Conservation (phyloP, 371 early-diverging fungal species). For the Rhizomucor pusillus region DNA sequence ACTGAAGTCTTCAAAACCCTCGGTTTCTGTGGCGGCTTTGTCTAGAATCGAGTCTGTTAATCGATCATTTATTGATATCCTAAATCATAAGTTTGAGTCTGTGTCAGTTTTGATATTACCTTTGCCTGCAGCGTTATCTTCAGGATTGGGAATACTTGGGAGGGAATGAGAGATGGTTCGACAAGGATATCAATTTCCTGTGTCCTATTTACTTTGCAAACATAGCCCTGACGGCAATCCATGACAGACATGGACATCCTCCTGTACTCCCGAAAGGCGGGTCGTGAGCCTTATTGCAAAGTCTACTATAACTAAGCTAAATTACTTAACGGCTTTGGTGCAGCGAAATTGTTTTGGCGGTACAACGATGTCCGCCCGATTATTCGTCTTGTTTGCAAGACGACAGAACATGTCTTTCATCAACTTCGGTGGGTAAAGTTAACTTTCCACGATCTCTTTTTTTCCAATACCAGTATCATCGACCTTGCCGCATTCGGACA, state of each 20-base stretch:
- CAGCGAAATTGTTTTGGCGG: too few species aligned
- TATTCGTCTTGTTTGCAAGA: too few species aligned
- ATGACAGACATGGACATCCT: neutral
- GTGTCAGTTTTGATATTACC: neutral
- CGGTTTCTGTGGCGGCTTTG: too few species aligned
- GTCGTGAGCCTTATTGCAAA: too few species aligned
- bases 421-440: slow-evolving; percentile 3
- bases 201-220: neutral
- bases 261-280: too few species aligned
- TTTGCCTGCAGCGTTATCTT: slow-evolving; percentile 3
- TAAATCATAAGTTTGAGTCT: too few species aligned
- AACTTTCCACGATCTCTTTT: neutral
- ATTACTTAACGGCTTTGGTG: too few species aligned
- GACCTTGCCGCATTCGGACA: neutral
- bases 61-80: too few species aligned
- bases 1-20: too few species aligned
- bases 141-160: slow-evolving; percentile 7
- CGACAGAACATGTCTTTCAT: slow-evolving; percentile 9
- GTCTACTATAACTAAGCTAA: too few species aligned
- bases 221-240: slow-evolving; percentile 2
- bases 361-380: too few species aligned
- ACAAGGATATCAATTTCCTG: neutral
- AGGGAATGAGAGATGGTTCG: neutral
- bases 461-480: neutral
- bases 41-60: too few species aligned